These are phyloP conservation scores for Xerophyta viscosa DNA, from an alignment of 106 monocot species.

Conservation along the genomic window DNA sequence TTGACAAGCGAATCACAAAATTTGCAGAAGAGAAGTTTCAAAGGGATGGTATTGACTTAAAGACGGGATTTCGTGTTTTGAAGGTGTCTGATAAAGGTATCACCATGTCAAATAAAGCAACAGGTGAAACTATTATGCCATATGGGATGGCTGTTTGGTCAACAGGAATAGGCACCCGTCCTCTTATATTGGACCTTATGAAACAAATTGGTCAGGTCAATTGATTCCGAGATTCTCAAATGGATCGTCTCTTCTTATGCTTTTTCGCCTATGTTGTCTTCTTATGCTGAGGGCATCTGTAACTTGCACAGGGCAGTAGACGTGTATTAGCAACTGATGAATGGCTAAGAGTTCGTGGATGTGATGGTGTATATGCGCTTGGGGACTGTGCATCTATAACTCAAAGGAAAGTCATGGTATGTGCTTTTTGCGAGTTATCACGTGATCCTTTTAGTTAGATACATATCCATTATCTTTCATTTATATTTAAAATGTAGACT, in stretches of 20 bases:
- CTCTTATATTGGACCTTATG: slow-evolving; percentile 58
- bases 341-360: slow-evolving; percentile 54
- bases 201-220: slow-evolving; percentile 57
- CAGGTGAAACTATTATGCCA: slow-evolving; percentile 30
- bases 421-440: no score
- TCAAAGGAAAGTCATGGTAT: slow-evolving; percentile 70
- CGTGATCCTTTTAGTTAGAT: no score
- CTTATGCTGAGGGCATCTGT: not conserved
- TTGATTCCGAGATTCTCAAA: not conserved
- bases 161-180: slow-evolving; percentile 58
- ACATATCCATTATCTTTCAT: no score
- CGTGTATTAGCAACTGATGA: slow-evolving; percentile 77
- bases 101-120: slow-evolving; percentile 35
- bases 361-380: slow-evolving; percentile 54
- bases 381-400: slow-evolving; percentile 66
- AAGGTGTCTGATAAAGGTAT: slow-evolving; percentile 62
- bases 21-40: slow-evolving; percentile 69
- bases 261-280: no score
- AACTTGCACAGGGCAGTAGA: slow-evolving; percentile 34
- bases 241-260: no score
- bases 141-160: slow-evolving; percentile 89
- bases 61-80: slow-evolving; percentile 49
- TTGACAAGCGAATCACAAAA: slow-evolving; percentile 62
- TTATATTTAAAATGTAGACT: no score
- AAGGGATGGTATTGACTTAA: slow-evolving; percentile 68